These are phyloP conservation scores for Dictyostelium citrinum DNA, from an alignment of 78 protist species.

Conservation along the genomic window DNA sequence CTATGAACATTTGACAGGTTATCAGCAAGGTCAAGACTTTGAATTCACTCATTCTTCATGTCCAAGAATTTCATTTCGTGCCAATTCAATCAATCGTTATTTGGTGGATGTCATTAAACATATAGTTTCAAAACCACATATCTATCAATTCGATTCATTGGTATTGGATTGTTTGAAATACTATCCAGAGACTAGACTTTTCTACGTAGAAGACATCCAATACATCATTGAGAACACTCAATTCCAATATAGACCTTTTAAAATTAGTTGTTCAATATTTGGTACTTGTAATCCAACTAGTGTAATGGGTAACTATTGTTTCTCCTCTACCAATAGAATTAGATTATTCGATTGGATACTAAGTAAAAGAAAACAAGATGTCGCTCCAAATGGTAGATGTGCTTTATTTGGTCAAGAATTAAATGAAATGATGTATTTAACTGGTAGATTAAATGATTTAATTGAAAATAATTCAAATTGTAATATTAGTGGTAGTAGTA, in stretches of 20 bases:
- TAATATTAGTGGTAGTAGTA: not conserved
- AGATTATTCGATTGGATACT: not conserved
- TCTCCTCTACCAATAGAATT: not conserved
- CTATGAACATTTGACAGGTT: not conserved
- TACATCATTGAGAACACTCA: not conserved
- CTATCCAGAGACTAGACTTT: not conserved
- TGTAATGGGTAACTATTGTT: not conserved
- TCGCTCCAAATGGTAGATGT: not conserved
- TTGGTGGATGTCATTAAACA: not conserved
- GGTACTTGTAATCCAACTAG: not conserved
- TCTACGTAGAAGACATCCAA: not conserved
- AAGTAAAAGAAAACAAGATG: not conserved
- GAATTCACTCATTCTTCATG: not conserved
- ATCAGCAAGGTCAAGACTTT: not conserved
- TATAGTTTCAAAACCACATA: not conserved
- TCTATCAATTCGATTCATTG: not conserved
- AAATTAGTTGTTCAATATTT: slow-evolving; percentile 2
- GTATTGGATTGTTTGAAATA: slow-evolving; percentile 2
- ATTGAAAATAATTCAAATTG: not conserved
- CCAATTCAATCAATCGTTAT: not conserved
- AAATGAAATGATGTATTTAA: slow-evolving; percentile 5
- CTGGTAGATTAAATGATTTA: not conserved
- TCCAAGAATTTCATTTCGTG: not conserved
- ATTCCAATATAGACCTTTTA: not conserved
- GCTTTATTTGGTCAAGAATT: slow-evolving; percentile 7